Percentiles rank a stretch among this genome's conserved stretches.
phyloP scores from a whole-genome alignment of 345 rosid species.

The Trapa incisa region DNA sequence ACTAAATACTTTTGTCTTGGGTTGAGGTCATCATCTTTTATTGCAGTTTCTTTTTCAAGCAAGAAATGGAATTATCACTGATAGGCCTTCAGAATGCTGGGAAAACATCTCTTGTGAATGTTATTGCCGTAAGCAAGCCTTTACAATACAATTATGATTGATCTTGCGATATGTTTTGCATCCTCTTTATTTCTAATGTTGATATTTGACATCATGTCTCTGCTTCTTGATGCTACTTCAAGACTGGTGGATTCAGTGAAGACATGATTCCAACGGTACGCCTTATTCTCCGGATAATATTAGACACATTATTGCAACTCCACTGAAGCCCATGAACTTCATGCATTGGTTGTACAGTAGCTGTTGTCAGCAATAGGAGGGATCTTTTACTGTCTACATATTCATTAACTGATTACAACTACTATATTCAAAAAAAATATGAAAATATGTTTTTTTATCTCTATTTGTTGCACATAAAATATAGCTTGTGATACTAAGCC shows the following conservation, averaged over 20 bases:
- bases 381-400: too few species aligned
- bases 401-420: background rate
- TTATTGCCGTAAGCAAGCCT: constrained; percentile 60
- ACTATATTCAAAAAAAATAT: background rate
- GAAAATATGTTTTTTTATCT: background rate
- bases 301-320: background rate
- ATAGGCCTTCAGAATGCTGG: constrained; percentile 98
- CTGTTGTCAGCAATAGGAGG: too few species aligned
- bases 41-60: constrained; percentile 75
- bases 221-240: constrained; percentile 12
- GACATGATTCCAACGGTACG: constrained; percentile 97
- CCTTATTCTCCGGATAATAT: constrained; percentile 16
- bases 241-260: constrained; percentile 94
- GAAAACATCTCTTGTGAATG: constrained; percentile 94
- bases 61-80: constrained; percentile 93
- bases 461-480: background rate
- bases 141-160: background rate
- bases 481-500: background rate
- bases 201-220: constrained; percentile 4
- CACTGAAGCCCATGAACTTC: background rate
- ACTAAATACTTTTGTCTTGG: constrained; percentile 2
- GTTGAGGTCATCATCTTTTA: background rate
- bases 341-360: background rate
- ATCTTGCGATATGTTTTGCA: background rate
- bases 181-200: constrained; percentile 5